phyloP scores from a whole-genome alignment of 805 yeast genomes.

The Zygoascus biomembranicola region DNA sequence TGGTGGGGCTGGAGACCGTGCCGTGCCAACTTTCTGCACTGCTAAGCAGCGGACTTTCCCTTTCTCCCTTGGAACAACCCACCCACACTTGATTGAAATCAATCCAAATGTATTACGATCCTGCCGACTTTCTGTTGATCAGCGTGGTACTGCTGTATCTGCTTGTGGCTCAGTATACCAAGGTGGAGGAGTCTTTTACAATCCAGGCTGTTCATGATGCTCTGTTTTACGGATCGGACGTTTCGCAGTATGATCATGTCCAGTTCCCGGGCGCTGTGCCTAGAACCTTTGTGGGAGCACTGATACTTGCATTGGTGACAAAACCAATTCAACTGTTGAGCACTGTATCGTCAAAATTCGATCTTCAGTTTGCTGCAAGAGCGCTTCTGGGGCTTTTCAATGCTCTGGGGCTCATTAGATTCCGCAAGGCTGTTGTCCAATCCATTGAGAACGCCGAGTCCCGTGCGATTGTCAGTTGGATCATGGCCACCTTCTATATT shows the following conservation, averaged over 20 bases:
- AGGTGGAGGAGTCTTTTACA: constrained; percentile 91
- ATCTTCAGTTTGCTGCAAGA: constrained; percentile 49
- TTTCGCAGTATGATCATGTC: constrained; percentile 55
- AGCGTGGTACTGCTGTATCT: constrained; percentile 43
- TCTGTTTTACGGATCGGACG: constrained; percentile 49
- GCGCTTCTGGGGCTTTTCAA: constrained; percentile 56
- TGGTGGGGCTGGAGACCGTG: too few relatives aligned
- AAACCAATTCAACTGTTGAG: constrained; percentile 25
- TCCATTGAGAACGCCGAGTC: constrained; percentile 15
- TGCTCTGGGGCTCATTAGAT: constrained; percentile 40
- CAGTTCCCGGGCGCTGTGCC: constrained; percentile 87
- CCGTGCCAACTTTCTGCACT: too few relatives aligned
- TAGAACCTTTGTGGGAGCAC: constrained; percentile 70
- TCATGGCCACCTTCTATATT: constrained; percentile 40
- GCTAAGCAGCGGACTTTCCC: too few relatives aligned
- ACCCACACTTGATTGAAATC: not conserved
- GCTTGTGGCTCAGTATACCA: constrained; percentile 66
- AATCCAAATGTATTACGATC: not conserved
- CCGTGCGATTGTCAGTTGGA: constrained; percentile 37
- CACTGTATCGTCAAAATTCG: constrained; percentile 33
- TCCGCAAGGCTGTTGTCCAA: constrained; percentile 36
- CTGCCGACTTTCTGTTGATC: constrained; percentile 27
- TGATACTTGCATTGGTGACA: constrained; percentile 41
- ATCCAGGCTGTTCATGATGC: constrained; percentile 85
- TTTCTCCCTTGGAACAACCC: too few relatives aligned